Percentiles rank a stretch among this genome's conserved stretches.
These are phyloP conservation scores for Prototheca wickerhamii DNA, from an alignment of 163 green algal species.

Conservation along the genomic window DNA sequence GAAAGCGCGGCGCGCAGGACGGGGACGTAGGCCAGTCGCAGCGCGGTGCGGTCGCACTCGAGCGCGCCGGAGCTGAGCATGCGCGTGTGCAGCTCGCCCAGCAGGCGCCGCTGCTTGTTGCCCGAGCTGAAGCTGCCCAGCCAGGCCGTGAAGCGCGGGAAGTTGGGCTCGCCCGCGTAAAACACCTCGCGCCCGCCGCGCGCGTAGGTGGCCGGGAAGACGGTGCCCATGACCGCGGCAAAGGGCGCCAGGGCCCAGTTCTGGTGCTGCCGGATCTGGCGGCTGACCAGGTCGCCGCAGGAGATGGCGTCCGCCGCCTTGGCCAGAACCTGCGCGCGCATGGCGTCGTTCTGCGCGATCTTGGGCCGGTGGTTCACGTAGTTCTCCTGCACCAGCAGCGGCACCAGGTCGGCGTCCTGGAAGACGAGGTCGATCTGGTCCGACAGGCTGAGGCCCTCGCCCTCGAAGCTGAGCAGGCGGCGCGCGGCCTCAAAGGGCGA, in stretches of 20 bases:
- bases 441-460: slow-evolving; percentile 34
- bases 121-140: slow-evolving; percentile 76
- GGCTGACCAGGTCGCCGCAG: slow-evolving; percentile 70
- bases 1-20: slow-evolving; percentile 36
- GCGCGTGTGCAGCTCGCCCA: slow-evolving; percentile 78
- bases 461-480: slow-evolving; percentile 57
- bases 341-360: slow-evolving; percentile 29
- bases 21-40: slow-evolving; percentile 62
- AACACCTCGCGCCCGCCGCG: slow-evolving; percentile 52
- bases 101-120: slow-evolving; percentile 80
- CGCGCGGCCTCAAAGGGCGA: slow-evolving; percentile 73
- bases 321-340: slow-evolving; percentile 61
- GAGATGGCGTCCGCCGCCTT: slow-evolving; percentile 79
- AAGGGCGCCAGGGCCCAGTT: slow-evolving; percentile 85
- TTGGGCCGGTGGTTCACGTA: slow-evolving; percentile 88
- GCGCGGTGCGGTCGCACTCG: slow-evolving; percentile 24
- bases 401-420: slow-evolving; percentile 87
- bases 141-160: slow-evolving; percentile 85
- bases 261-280: slow-evolving; percentile 59
- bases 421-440: slow-evolving; percentile 73
- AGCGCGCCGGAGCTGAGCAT: slow-evolving; percentile 43
- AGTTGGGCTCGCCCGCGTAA: slow-evolving; percentile 71
- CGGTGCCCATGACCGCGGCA: slow-evolving; percentile 50
- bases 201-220: slow-evolving; percentile 73
- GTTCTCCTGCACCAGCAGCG: slow-evolving; percentile 93